Evolutionary conservation across 345 rosid genomes (phyloP).

Genomic region (Citrus inodora): DNA sequence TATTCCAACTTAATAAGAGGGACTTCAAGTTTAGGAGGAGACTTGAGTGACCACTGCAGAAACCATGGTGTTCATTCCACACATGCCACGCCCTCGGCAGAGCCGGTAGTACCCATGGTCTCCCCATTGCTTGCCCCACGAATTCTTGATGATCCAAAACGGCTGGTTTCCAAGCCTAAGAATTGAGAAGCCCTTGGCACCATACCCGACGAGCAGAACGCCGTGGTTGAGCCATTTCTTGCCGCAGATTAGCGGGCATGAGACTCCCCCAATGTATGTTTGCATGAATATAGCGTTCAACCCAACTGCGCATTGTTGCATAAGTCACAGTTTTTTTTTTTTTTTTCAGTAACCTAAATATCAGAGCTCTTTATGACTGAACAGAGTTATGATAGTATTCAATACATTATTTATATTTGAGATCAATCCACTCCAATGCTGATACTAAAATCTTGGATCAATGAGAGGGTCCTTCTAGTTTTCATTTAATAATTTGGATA

Average conservation of each 20-base stretch:
- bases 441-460: too few relatives aligned
- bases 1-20: neutral
- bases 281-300: conserved; percentile 85
- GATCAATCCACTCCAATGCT: too few relatives aligned
- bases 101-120: conserved; percentile 75
- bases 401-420: too few relatives aligned
- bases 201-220: conserved; percentile 76
- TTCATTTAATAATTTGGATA: too few relatives aligned
- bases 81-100: conserved; percentile 69
- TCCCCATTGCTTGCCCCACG: conserved; percentile 90
- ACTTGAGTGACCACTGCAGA: conserved; percentile 68
- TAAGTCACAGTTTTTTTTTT: neutral
- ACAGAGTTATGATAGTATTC: neutral
- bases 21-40: neutral
- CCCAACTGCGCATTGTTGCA: conserved; percentile 45
- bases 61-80: conserved; percentile 84
- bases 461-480: too few relatives aligned
- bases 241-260: conserved; percentile 79
- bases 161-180: conserved; percentile 65
- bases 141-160: conserved; percentile 85
- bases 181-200: conserved; percentile 71
- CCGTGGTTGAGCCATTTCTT: conserved; percentile 74
- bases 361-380: neutral
- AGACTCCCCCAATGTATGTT: conserved; percentile 86
- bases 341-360: neutral